These are phyloP conservation scores for Diversispora epigaea DNA, from an alignment of 192 early-diverging fungal species.

Conservation along the genomic window DNA sequence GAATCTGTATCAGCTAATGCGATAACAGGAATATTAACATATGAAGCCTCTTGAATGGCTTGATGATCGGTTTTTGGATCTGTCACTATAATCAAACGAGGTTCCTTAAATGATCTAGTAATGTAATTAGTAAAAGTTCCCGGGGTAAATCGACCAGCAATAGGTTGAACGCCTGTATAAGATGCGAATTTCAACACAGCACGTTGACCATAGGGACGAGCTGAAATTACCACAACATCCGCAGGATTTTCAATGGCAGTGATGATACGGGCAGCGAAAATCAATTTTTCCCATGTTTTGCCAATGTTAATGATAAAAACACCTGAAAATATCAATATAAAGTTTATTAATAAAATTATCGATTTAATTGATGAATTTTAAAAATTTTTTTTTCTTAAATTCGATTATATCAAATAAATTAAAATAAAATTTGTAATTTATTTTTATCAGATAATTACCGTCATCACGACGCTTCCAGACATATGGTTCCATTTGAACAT, in stretches of 20 bases:
- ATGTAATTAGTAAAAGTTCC: conserved; percentile 99
- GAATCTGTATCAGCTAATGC: conserved; percentile 98
- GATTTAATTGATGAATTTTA: not conserved
- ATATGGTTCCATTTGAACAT: conserved; percentile 93
- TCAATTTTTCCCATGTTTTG: conserved; percentile 99
- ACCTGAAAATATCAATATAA: conserved; percentile 45
- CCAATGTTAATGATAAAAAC: conserved; percentile 98
- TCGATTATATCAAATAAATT: not conserved
- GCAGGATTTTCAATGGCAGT: conserved; percentile 98
- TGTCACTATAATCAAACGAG: conserved; percentile 94
- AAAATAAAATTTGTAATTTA: not conserved
- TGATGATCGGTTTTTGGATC: conserved; percentile 99
- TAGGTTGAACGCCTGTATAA: conserved; percentile 98
- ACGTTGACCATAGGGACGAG: conserved; percentile 97
- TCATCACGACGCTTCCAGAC: conserved; percentile 97
- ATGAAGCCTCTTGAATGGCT: conserved; percentile 98
- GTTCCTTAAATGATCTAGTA: conserved; percentile 99
- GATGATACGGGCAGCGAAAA: conserved; percentile 98
- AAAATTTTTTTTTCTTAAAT: conserved; percentile 16
- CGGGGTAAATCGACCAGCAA: conserved; percentile 99
- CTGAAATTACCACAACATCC: conserved; percentile 96
- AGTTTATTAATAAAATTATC: not conserved
- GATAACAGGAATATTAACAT: conserved; percentile 99
- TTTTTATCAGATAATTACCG: conserved; percentile 52
- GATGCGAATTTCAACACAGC: conserved; percentile 98